Base-by-base conservation (phyloP, 805 yeast genomes). In the Priceomyces fermenticarens region DNA sequence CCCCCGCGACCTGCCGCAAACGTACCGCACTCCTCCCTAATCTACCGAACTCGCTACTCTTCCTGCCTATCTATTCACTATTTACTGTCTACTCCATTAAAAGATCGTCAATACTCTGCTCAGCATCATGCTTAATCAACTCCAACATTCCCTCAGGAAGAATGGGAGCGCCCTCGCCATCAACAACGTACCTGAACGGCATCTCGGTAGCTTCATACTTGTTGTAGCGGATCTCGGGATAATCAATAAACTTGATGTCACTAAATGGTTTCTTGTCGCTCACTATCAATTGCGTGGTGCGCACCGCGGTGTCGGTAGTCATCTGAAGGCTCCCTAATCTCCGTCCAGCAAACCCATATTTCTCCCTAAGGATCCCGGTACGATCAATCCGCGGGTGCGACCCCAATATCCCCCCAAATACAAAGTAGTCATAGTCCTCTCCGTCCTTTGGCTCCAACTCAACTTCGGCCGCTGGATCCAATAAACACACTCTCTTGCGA, bases 221-320 rank as follows among this genome's bases (percentile, higher is more conserved):
- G 63, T 73, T 83, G 68, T 86, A 91, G 58, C 88, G 79, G 52
- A 91, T 84, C 63, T 91, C 98, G 3, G 99, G 99, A 58, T 87
- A 89, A 60, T 93, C 98, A 39, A 91, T 80, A 59, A 88, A 91
- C 41, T 78, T 77, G 46, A 93, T 88, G 38, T 85, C 77, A 47
- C 85, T 86, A 52, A 91, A 85, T 41, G 57, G 54, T 10, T 46
- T 67, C 40, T 73, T 65, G 32, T 77, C 75, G 43, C 81, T 80
- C n/a, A 88, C 68, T 23, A 91, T 90, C 34, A 76, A 57, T 54
- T 88, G 89, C 1, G 97, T 88, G 13, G 95, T 88, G 62, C 99
- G 78, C 27, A 93, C 84, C 0, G 98, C 98, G 1, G 99, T 91
- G 58, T 91, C 99, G 0, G 99, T 91, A 12, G 98, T 88, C 98